Evolutionary conservation across 1,284 basidiomycete species (phyloP).

Genomic region (Pyrrhoderma noxium): DNA sequence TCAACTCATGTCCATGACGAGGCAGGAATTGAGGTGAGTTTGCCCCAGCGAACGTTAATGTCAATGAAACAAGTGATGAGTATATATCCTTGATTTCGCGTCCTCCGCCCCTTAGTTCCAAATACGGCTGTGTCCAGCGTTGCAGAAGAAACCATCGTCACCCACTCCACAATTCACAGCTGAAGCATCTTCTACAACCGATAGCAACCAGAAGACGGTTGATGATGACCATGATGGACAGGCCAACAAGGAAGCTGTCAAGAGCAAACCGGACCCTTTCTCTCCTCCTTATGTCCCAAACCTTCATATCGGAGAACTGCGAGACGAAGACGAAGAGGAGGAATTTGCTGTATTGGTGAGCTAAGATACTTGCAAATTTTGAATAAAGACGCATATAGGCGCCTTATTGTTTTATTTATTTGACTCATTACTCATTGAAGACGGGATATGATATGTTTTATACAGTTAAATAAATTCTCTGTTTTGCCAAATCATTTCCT

Average conservation of each 20-base stretch:
- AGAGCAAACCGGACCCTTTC: slow-evolving; percentile 58
- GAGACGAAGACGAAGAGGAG: slow-evolving; percentile 50
- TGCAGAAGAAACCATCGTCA: slow-evolving; percentile 64
- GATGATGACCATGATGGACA: too few relatives aligned
- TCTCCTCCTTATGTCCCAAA: slow-evolving; percentile 71
- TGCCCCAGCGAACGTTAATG: background rate
- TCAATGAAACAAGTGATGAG: slow-evolving; percentile 1
- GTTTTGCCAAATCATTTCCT: slow-evolving; percentile 78
- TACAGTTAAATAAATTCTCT: slow-evolving; percentile 79
- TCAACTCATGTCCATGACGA: slow-evolving; percentile 54
- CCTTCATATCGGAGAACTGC: slow-evolving; percentile 64
- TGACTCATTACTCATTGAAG: background rate
- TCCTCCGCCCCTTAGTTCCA: slow-evolving; percentile 51
- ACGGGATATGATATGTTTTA: background rate
- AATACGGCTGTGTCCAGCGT: slow-evolving; percentile 72
- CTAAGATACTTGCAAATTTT: too few relatives aligned
- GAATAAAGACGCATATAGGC: too few relatives aligned
- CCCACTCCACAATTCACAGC: slow-evolving; percentile 40
- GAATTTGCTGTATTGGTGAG: slow-evolving; percentile 73
- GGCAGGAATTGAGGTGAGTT: slow-evolving; percentile 51
- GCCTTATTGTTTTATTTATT: too few relatives aligned
- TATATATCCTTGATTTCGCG: background rate
- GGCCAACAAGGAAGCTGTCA: slow-evolving; percentile 25
- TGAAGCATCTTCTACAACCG: slow-evolving; percentile 23
- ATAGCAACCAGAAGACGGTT: slow-evolving; percentile 20